Conservation (phyloP, 176 grass and related monocot species). For the Leersia perrieri region DNA sequence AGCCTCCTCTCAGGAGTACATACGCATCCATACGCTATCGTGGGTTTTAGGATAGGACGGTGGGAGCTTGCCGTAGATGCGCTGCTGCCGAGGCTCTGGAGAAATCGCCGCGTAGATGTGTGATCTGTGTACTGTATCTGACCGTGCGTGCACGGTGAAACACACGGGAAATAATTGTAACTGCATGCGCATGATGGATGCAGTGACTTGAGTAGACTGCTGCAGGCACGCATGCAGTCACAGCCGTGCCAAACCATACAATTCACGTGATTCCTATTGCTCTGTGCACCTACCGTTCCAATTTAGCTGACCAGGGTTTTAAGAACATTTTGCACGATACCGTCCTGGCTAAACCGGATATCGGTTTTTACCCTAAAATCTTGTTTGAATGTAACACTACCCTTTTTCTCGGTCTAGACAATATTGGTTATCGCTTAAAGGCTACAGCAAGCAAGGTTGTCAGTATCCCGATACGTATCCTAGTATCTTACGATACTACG, state of each 20-base stretch:
- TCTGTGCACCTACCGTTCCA: neutral
- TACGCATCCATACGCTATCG: too few species aligned
- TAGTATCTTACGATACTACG: too few species aligned
- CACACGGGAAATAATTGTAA: neutral
- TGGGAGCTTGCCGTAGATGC: neutral
- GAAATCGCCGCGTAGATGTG: neutral
- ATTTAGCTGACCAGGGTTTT: neutral
- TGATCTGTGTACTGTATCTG: neutral
- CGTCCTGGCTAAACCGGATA: too few species aligned
- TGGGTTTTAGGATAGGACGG: too few species aligned
- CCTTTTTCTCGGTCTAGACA: too few species aligned
- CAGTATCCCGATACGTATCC: too few species aligned
- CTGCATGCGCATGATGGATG: neutral
- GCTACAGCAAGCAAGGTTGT: too few species aligned
- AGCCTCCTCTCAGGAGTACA: too few species aligned
- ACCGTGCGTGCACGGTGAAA: neutral
- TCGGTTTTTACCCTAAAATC: too few species aligned
- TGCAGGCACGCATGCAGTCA: neutral
- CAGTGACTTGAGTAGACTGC: conserved; percentile 24
- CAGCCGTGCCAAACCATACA: neutral
- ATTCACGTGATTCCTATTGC: conserved; percentile 22
- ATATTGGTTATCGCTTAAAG: too few species aligned
- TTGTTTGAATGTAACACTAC: too few species aligned
- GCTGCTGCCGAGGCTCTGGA: neutral
- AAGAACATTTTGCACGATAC: too few species aligned